A percentile compares a stretch with the other conserved stretches of the same genome.
Conservation (phyloP, 2,329 filamentous ascomycete species). For the Beauveria varroae region DNA sequence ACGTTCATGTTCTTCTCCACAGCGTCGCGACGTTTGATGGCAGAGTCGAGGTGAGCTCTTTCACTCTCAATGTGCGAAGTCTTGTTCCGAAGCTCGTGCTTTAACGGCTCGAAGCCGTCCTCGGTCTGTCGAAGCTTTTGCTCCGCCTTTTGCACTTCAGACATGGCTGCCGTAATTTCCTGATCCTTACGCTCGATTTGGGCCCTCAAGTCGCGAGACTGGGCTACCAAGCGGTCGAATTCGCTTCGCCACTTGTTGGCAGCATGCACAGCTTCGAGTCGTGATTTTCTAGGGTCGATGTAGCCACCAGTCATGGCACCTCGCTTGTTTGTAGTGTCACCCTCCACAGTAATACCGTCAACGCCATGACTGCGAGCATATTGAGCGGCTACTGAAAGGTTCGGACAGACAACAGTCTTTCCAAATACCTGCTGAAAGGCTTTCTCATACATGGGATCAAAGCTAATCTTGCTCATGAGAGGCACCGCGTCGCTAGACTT, state of each 20-base stretch:
- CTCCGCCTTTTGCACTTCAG: conserved; percentile 75
- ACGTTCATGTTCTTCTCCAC: conserved; percentile 69
- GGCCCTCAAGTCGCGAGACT: conserved; percentile 57
- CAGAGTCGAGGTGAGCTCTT: conserved; percentile 65
- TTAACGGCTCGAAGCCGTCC: conserved; percentile 72
- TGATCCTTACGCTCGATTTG: conserved; percentile 78
- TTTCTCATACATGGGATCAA: conserved; percentile 66
- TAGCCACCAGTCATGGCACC: conserved; percentile 94
- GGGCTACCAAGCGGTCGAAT: conserved; percentile 58
- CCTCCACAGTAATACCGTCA: conserved; percentile 88
- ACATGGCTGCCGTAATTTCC: conserved; percentile 78
- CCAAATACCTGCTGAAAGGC: conserved; percentile 95
- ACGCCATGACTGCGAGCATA: conserved; percentile 89
- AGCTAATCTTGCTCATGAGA: conserved; percentile 77
- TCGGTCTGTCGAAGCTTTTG: conserved; percentile 72
- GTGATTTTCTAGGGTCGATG: conserved; percentile 77
- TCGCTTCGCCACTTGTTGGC: conserved; percentile 69
- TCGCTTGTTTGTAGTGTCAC: conserved; percentile 90
- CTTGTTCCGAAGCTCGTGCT: conserved; percentile 68
- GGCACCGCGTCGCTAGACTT: conserved; percentile 82
- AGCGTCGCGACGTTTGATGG: conserved; percentile 54
- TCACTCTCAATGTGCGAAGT: conserved; percentile 67
- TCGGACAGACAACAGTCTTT: conserved; percentile 89
- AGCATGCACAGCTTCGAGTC: conserved; percentile 74
- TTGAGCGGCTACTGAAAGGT: conserved; percentile 76